phyloP scores from a whole-genome alignment of 1,139 yeast species.

The Candida buenavistaensis region DNA sequence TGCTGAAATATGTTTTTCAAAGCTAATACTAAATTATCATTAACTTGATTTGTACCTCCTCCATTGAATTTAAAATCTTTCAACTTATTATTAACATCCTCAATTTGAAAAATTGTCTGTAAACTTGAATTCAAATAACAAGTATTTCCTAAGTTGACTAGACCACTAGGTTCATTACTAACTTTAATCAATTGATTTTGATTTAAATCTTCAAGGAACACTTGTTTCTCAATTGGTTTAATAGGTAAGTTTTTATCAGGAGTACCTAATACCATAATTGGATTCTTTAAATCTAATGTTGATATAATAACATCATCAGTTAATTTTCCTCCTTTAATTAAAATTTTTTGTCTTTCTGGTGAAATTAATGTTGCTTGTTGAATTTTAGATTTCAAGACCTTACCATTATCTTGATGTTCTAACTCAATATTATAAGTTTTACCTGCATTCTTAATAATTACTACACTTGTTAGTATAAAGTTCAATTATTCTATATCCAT shows the following conservation, averaged over 20 bases:
- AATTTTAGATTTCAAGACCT: slow-evolving; percentile 70
- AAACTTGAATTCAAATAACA: slow-evolving; percentile 91
- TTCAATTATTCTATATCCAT: neutral
- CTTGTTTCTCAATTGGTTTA: slow-evolving; percentile 55
- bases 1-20: slow-evolving; percentile 46
- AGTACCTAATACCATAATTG: slow-evolving; percentile 89
- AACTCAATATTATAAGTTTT: slow-evolving; percentile 72
- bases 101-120: slow-evolving; percentile 72
- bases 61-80: slow-evolving; percentile 14
- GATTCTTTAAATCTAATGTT: slow-evolving; percentile 60
- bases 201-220: slow-evolving; percentile 71
- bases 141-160: slow-evolving; percentile 88
- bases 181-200: slow-evolving; percentile 41
- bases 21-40: slow-evolving; percentile 20
- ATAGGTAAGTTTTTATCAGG: slow-evolving; percentile 69
- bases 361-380: slow-evolving; percentile 79
- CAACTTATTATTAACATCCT: slow-evolving; percentile 51
- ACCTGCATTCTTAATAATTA: slow-evolving; percentile 80
- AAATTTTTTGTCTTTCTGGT: slow-evolving; percentile 81
- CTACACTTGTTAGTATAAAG: slow-evolving; percentile 8
- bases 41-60: slow-evolving; percentile 11
- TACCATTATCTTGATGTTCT: slow-evolving; percentile 56
- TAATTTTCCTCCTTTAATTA: slow-evolving; percentile 87
- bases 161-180: slow-evolving; percentile 70
- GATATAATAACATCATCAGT: slow-evolving; percentile 56